phyloP scores from a whole-genome alignment of 352 stramenopile genomes.

The Pythium brachiatum region DNA sequence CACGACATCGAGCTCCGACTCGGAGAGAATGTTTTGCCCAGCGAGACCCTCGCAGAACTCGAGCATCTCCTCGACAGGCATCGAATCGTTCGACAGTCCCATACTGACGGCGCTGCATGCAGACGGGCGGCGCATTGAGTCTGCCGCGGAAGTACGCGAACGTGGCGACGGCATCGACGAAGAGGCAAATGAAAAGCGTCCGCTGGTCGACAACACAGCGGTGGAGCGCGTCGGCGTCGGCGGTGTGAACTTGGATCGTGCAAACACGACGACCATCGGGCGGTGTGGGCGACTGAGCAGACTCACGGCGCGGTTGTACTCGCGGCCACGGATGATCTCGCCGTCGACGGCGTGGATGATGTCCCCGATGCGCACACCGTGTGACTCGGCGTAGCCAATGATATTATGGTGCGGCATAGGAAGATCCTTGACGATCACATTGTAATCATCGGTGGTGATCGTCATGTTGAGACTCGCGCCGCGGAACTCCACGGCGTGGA shows the following conservation, averaged over 20 bases:
- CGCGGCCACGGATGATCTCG: constrained; percentile 68
- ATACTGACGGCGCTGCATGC: constrained; percentile 25
- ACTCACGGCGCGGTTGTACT: constrained; percentile 82
- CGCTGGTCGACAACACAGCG: constrained; percentile 28
- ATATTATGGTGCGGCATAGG: constrained; percentile 82
- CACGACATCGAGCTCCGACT: constrained; percentile 67
- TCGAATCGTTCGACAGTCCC: constrained; percentile 45
- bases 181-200: constrained; percentile 71
- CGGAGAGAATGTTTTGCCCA: constrained; percentile 46
- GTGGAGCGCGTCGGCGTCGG: constrained; percentile 52
- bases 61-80: constrained; percentile 78
- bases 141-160: constrained; percentile 18
- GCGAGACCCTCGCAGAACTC: constrained; percentile 76
- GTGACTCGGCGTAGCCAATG: constrained; percentile 77
- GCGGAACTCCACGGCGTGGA: constrained; percentile 83
- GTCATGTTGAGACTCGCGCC: constrained; percentile 81
- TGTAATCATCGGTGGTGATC: constrained; percentile 82
- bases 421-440: constrained; percentile 83
- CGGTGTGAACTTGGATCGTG: constrained; percentile 58
- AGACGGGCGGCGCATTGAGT: constrained; percentile 18
- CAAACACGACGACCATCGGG: constrained; percentile 82
- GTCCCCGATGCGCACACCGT: constrained; percentile 78
- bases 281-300: constrained; percentile 61
- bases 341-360: constrained; percentile 80
- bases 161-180: constrained; percentile 67